A percentile compares a stretch with the other conserved stretches of the same genome.
Evolutionary conservation across 208 protist genomes (phyloP).

Genomic region (Crithidia brevicula): DNA sequence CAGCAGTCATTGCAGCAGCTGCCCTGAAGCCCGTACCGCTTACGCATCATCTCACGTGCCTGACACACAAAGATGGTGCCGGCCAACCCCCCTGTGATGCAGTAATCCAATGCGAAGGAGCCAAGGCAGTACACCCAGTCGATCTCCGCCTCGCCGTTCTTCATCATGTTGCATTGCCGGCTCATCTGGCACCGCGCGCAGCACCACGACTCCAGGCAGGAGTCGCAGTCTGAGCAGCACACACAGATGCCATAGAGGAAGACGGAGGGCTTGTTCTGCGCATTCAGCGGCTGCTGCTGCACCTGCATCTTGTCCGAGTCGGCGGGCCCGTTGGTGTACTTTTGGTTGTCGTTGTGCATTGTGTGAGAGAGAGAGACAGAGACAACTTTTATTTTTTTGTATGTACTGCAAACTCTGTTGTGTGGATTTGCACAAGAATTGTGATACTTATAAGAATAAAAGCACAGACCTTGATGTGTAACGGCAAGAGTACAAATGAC

Average conservation of each 20-base stretch:
- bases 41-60: constrained; percentile 9
- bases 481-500: too few species aligned
- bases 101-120: neutral
- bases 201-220: constrained; percentile 30
- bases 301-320: neutral
- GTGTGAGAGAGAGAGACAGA: too few species aligned
- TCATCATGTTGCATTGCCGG: constrained; percentile 52
- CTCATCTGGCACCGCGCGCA: constrained; percentile 54
- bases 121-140: constrained; percentile 18
- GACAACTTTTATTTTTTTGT: too few species aligned
- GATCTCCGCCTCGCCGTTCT: constrained; percentile 29
- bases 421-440: too few species aligned
- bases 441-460: too few species aligned
- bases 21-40: constrained; percentile 28
- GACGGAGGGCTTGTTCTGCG: neutral
- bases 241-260: constrained; percentile 37
- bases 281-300: neutral
- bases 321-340: neutral
- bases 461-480: too few species aligned
- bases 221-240: constrained; percentile 33
- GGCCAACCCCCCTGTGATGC: neutral
- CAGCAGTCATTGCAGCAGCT: constrained; percentile 20
- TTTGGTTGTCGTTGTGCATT: neutral
- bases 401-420: too few species aligned
- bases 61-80: constrained; percentile 16